Base-by-base conservation (phyloP, 2,329 filamentous ascomycete species). In the Elsinoe australis region DNA sequence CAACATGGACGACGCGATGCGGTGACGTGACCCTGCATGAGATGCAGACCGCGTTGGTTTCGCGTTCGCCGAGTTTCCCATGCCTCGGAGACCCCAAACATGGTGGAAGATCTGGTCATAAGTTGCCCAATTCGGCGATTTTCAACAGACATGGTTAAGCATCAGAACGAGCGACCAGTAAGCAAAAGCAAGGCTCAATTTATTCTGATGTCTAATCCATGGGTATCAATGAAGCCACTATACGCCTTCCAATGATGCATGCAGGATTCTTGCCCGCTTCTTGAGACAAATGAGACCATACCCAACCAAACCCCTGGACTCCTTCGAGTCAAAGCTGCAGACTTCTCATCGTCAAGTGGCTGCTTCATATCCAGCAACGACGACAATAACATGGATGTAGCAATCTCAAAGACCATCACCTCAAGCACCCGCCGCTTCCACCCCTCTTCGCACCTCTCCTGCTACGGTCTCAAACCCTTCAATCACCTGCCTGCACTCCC, bases 401-500 rank as follows among this genome's bases (percentile, higher is more conserved):
- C n/a, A n/a, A n/a, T n/a, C n/a, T n/a, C n/a, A n/a, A n/a, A n/a
- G n/a, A n/a, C n/a, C n/a, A n/a, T n/a, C 26, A 29, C 26, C 26
- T 29, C 26, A 44, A 31, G 39, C 39, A 19, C 39, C 39, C 7
- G 39, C 39, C 3, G 39, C 39, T 26, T 44, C 39, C 28, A 44
- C 28, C 3, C 39, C 39, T 17, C 39, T 21, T n/a, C 39, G n/a
- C 5, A 44, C 39, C 26, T 44, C 39, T 17, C 24, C 26, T 5
- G 39, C 39, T 1, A 90, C 82, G 61, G 88, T 83, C 65, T 95
- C 90, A 60, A 98, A 96, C 0, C 92, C 92, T 36, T 83, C 83
- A 26, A 95, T 82, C 1, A 98, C 89, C 52, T 94, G 87, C 3
- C 82, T 76, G 65, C 92, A 96, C 10, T 90, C 85, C 17, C 75